These are phyloP conservation scores for Blastobotrys mokoenaii DNA, from an alignment of 805 yeast species.

Conservation along the genomic window DNA sequence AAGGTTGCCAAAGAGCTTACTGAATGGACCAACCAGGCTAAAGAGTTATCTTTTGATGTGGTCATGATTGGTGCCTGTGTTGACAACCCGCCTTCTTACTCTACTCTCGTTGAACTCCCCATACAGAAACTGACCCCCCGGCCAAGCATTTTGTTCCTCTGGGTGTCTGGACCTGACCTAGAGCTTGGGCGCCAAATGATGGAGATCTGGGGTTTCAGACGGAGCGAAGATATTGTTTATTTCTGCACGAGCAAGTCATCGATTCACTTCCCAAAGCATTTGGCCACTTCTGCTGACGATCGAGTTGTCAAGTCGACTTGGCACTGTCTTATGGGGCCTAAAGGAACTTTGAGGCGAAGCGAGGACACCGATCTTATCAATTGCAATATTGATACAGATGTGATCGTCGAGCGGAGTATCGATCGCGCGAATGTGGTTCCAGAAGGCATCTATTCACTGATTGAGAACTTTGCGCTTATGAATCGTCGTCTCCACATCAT, in stretches of 20 bases:
- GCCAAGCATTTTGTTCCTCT: slow-evolving; percentile 79
- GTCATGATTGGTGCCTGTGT: slow-evolving; percentile 85
- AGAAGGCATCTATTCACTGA: slow-evolving; percentile 64
- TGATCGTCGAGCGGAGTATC: slow-evolving; percentile 48
- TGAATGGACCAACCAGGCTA: slow-evolving; percentile 40
- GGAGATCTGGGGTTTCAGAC: slow-evolving; percentile 56
- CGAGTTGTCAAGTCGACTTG: slow-evolving; percentile 61
- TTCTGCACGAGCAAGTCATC: slow-evolving; percentile 62
- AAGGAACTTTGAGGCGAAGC: slow-evolving; percentile 85
- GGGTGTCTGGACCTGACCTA: slow-evolving; percentile 79
- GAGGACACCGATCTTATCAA: slow-evolving; percentile 79
- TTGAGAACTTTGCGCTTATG: slow-evolving; percentile 83
- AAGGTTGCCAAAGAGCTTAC: slow-evolving; percentile 51
- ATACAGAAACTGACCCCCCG: slow-evolving; percentile 65
- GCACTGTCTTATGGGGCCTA: slow-evolving; percentile 98
- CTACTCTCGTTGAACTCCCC: slow-evolving; percentile 57
- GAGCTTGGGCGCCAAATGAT: slow-evolving; percentile 42
- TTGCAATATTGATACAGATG: slow-evolving; percentile 87
- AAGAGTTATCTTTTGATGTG: slow-evolving; percentile 51
- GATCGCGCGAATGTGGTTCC: slow-evolving; percentile 45
- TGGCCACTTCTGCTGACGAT: slow-evolving; percentile 33
- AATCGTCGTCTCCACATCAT: slow-evolving; percentile 77
- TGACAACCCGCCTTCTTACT: slow-evolving; percentile 61
- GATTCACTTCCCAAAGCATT: slow-evolving; percentile 53
- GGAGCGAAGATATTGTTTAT: slow-evolving; percentile 84